phyloP scores from a whole-genome alignment of 148 eudicot genomes.

The Mesembryanthemum crystallinum region DNA sequence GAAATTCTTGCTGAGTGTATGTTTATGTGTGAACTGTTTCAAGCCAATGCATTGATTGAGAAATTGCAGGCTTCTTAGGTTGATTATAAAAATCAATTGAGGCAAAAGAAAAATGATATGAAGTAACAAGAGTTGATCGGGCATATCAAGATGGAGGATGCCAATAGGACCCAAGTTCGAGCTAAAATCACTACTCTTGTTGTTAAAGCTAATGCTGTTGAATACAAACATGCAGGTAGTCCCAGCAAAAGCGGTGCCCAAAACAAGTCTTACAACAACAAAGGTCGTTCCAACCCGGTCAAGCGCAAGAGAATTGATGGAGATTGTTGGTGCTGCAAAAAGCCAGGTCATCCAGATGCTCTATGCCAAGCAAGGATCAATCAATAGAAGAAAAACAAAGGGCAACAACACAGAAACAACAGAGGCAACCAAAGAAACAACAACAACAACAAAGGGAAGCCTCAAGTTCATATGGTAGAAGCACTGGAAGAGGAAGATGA shows the following conservation, averaged over 20 bases:
- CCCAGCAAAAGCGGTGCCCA: neutral
- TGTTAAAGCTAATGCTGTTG: slow-evolving; percentile 2
- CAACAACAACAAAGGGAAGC: neutral
- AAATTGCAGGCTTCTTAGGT: neutral
- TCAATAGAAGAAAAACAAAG: too few relatives aligned
- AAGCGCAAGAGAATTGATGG: too few relatives aligned
- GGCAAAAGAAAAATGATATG: neutral
- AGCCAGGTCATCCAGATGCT: too few relatives aligned
- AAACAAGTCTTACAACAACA: too few relatives aligned
- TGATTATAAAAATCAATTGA: neutral
- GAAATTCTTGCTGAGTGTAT: neutral
- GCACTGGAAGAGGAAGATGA: neutral
- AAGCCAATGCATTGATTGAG: slow-evolving; percentile 8
- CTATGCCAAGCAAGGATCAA: too few relatives aligned
- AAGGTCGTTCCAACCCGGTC: too few relatives aligned
- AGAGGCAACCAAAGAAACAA: neutral
- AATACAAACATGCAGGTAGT: neutral
- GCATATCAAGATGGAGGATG: neutral
- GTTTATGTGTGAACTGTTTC: neutral
- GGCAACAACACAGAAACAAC: too few relatives aligned
- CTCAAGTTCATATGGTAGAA: neutral
- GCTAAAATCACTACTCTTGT: neutral
- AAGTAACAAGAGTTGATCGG: neutral
- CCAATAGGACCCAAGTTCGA: neutral
- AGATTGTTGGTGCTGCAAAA: too few relatives aligned